Evolutionary conservation across 768 basidiomycete species (phyloP), one percentile per base, ranked within the genome.

Genomic region (Mycena rosella): DNA sequence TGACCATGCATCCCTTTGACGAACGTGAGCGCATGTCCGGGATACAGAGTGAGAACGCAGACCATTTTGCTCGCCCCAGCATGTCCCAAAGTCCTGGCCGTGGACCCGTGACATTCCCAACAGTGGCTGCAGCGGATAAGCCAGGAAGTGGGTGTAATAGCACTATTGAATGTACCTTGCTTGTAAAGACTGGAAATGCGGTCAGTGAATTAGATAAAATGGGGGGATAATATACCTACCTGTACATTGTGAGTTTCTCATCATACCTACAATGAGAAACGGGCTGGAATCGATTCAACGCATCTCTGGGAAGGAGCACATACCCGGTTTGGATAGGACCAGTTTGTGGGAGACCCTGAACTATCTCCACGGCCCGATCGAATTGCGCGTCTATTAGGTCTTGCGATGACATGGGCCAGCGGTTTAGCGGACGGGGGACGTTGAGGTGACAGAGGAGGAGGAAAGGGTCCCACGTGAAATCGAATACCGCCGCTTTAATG

Each of bases 11-110:
- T 96, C 96, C 95, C 95, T 96, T 58, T 27, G n/a, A 5, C 11
- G 22, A 38, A 24, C 24, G 59, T 20, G 63, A 40, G 44, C 72
- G 36, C 34, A 52, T 34, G 20, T 27, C 24, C 24, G 52, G 26
- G 15, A 44, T 38, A 40, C 18, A 59, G 29, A 44, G 11, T 34
- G 52, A 27, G 29, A 40, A 36, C 7, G 34, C 7, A 10, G 38
- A 95, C 96, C 96, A 98, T 82, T 98, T 98, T 24, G 96, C 96
- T 71, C 96, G 85, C 45, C 94, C 94, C 9, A 98, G 82, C 88
- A 97, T 91, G 76, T 98, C 96, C 82, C 91, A 94, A 14, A 98
- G 89, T 13, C 92, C 92, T 15, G 96, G 96, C 42, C 96, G 86
- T 17, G 91, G 81, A 11, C 87, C 80, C 55, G 87, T 86, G 53